Evolutionary conservation across 768 basidiomycete genomes (phyloP), one percentile per base, ranked within the genome.

Genomic region (Pulveroboletus sp.): DNA sequence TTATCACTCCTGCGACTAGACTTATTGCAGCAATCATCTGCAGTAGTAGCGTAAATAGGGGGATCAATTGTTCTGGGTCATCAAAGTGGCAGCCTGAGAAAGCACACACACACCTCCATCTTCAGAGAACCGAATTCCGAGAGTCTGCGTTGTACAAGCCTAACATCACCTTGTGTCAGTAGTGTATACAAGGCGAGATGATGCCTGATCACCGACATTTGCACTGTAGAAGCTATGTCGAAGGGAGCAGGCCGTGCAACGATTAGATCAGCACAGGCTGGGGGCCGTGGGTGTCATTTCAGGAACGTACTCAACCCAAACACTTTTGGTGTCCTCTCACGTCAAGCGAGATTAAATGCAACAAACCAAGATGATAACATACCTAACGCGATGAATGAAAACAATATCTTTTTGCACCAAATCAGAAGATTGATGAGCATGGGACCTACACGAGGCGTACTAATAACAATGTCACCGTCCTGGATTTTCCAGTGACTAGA

Each of bases 291-390:
- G 35, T 3, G 30, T 35, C 10, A 31, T 32, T 24, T 33, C 27
- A n/a, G 9, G 14, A 5, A 59, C 68, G 54, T 8, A 69, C 66
- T 52, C 33, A 64, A 47, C 12, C 66, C 68, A 49, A 64, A 68
- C 6, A 39, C 66, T 67, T 38, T 47, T 5, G 15, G n/a, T 26
- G 6, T 37, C 36, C 33, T 49, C 48, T 42, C 28, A 39, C 15
- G 48, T 68, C 50, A 65, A 52, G 7, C 38, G 32, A 47, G 18
- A n/a, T 43, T 31, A n/a, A 28, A 26, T 9, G n/a, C 6, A n/a
- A 21, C 0, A 21, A 5, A 27, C 12, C 27, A 47, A 36, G 28
- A 18, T 10, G 28, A 30, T 38, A 30, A 12, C 66, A 38, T 46
- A 67, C 66, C 61, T 18, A 67, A 40, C 1, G 57, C 43, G 33